phyloP scores from a whole-genome alignment of 2,329 filamentous ascomycete genomes.

The Diaporthe helianthi region DNA sequence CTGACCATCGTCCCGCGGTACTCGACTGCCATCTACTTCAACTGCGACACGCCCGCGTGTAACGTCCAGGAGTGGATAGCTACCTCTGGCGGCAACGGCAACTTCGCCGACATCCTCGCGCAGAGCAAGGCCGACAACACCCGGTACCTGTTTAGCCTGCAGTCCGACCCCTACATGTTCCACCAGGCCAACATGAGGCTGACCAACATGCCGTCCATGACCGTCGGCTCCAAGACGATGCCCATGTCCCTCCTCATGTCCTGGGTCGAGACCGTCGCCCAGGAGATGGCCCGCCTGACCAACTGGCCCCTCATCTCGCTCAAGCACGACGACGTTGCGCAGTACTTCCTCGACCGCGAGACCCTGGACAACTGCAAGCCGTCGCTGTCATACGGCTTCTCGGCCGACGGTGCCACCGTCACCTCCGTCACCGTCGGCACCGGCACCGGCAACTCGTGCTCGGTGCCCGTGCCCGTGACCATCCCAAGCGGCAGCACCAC shows the following conservation, averaged over 20 bases:
- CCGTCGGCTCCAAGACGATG: background rate
- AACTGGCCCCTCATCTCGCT: conserved; percentile 11
- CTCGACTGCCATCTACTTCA: background rate
- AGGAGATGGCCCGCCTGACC: conserved; percentile 5
- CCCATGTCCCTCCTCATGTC: conserved; percentile 6
- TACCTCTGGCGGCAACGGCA: background rate
- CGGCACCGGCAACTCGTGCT: background rate
- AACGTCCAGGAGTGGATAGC: conserved; percentile 1
- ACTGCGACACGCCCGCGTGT: conserved; percentile 1
- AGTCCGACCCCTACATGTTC: conserved; percentile 9
- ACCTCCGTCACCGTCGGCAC: conserved; percentile 1
- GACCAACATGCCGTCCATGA: conserved; percentile 2
- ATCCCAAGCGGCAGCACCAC: background rate
- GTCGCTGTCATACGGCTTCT: background rate
- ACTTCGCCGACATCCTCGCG: background rate
- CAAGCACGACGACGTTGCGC: conserved; percentile 7
- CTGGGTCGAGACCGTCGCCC: conserved; percentile 6
- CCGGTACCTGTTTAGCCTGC: conserved; percentile 4
- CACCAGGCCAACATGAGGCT: conserved; percentile 6
- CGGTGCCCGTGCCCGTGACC: background rate
- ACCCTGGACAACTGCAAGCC: background rate
- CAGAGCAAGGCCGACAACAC: conserved; percentile 1
- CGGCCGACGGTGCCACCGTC: background rate
- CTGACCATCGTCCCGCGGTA: background rate
- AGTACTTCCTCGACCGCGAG: conserved; percentile 1